Evolutionary conservation across 306 rosid species (phyloP).

Genomic region (Senna siamea): DNA sequence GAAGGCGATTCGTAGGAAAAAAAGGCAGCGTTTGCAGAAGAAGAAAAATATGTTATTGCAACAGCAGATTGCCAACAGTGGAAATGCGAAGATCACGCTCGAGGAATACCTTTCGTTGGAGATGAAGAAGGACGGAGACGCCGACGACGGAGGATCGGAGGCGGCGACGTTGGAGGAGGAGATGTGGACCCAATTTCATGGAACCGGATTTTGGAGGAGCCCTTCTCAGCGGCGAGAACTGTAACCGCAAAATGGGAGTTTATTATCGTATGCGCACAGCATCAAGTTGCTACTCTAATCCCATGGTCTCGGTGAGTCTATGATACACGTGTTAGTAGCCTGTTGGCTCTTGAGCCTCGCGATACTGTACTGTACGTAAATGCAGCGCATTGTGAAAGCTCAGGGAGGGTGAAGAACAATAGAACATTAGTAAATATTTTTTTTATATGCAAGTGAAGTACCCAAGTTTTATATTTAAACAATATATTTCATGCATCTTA

Average conservation of each 20-base stretch:
- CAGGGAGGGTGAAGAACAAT: background rate
- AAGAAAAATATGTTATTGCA: conserved; percentile 28
- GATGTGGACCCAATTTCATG: conserved; percentile 72
- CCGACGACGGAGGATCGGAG: conserved; percentile 19
- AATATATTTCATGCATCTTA: too few relatives aligned
- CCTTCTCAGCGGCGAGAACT: conserved; percentile 52
- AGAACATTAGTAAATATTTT: background rate
- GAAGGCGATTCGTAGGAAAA: conserved; percentile 48
- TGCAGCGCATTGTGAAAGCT: too few relatives aligned
- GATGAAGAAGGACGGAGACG: background rate
- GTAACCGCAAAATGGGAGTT: conserved; percentile 23
- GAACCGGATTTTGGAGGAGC: conserved; percentile 81
- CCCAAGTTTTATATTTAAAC: background rate
- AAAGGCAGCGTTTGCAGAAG: conserved; percentile 25
- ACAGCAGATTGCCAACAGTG: conserved; percentile 23
- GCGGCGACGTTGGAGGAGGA: conserved; percentile 57
- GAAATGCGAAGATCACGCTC: background rate
- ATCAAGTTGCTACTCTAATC: background rate
- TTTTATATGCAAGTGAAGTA: background rate
- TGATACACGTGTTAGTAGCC: conserved; percentile 5
- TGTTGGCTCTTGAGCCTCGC: background rate
- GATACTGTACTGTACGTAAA: background rate
- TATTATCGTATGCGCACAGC: background rate
- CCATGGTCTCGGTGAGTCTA: background rate
- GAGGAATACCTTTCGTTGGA: conserved; percentile 6